phyloP scores from a whole-genome alignment of 2,329 filamentous ascomycete species.

The Penicillium concentricum region DNA sequence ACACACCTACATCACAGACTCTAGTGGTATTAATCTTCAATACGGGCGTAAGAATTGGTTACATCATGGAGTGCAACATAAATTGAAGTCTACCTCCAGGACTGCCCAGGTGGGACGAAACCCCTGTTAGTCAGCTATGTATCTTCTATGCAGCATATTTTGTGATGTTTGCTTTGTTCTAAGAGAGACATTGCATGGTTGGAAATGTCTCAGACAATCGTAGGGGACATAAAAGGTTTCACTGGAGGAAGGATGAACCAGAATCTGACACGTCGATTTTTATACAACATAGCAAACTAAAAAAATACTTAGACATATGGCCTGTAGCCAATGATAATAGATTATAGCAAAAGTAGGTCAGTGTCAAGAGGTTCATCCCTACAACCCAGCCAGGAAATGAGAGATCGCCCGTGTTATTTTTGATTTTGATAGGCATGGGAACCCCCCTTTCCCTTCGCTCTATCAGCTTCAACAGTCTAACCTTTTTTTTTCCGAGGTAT shows the following conservation, averaged over 20 bases:
- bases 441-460: constrained; percentile 1
- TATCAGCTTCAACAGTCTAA: background rate
- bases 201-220: constrained; percentile 21
- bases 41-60: background rate
- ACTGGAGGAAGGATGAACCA: constrained; percentile 4
- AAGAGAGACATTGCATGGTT: background rate
- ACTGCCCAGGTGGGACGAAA: background rate
- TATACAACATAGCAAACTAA: background rate
- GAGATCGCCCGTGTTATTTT: constrained; percentile 16
- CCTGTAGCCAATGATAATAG: constrained; percentile 2
- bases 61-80: background rate
- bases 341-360: background rate
- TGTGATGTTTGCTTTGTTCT: background rate
- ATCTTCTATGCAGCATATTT: background rate
- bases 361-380: constrained; percentile 3
- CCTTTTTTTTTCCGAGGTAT: background rate
- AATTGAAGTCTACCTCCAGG: background rate
- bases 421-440: constrained; percentile 13
- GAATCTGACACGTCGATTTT: constrained; percentile 3
- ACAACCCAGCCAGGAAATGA: constrained; percentile 8
- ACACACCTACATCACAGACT: background rate
- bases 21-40: no score
- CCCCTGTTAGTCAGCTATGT: background rate
- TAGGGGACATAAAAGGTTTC: constrained; percentile 15
- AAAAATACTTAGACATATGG: background rate